Evolutionary conservation across 2,329 filamentous ascomycete species (phyloP), one percentile per base, ranked within the genome.

Genomic region (Trichoderma aggressivum): DNA sequence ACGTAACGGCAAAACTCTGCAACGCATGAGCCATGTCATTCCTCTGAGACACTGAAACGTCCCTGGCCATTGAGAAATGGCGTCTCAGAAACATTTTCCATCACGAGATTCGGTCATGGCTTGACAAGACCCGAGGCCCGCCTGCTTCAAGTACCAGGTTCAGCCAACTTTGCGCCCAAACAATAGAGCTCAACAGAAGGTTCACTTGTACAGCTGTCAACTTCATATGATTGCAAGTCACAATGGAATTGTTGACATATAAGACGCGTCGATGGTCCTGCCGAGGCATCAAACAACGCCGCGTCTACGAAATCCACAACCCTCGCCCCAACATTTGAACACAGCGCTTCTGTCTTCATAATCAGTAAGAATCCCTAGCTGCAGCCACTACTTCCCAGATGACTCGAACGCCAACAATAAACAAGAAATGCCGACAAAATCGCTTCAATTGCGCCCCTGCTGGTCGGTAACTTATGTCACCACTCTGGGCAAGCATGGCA

Each of bases 281-380:
- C 39, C 39, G 18, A 43, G 39, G 39, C 18, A 43, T 10, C 39
- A 43, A n/a, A n/a, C 39, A 10, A 10, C 16, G n/a, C 16, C 0
- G 7, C 18, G 16, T 43, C 18, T 43, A n/a, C 39, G n/a, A 43
- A 10, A 10, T 10, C 3, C 39, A 43, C 1, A 2, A 5, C 7
- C 3, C 0, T 43, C 39, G 0, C 1, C 3, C 16, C 18, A 3
- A 10, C 16, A 4, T 43, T 5, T 10, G 39, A 43, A 0, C 0
- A 1, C 16, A 43, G 7, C 0, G 18, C 14, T 2, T 0, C 34
- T 36, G 5, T 36, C 0, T 16, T 36, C 36, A 39, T 16, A 39
- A 8, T 10, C 18, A n/a, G 16, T n/a, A 43, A n/a, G 16, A n/a
- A 8, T 43, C 5, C 14, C 16, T 43, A n/a, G 39, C 39, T 10